Evolutionary conservation across 345 rosid species (phyloP).

Genomic region (Salix brachista): DNA sequence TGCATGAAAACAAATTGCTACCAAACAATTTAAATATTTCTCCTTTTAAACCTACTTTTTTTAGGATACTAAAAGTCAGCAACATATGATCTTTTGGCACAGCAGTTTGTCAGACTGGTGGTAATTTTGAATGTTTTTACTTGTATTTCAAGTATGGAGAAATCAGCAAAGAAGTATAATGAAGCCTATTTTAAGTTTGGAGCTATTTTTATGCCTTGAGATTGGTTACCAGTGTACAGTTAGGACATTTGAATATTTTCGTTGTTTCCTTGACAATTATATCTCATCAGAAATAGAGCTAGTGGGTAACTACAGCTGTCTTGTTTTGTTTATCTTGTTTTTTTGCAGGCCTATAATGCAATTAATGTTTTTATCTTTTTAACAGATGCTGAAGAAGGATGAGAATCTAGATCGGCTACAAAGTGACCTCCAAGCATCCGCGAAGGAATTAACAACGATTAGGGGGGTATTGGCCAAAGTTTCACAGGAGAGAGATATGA

Average conservation of each 20-base stretch:
- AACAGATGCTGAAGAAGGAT: slow-evolving; percentile 77
- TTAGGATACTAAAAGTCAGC: not conserved
- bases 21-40: not conserved
- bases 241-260: not conserved
- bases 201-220: not conserved
- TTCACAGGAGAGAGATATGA: slow-evolving; percentile 68
- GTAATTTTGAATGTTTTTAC: no score
- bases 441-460: slow-evolving; percentile 46
- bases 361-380: not conserved
- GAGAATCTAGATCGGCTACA: slow-evolving; percentile 50
- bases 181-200: not conserved
- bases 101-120: not conserved
- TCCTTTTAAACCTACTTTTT: not conserved
- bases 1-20: not conserved
- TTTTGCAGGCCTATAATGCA: not conserved
- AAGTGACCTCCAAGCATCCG: slow-evolving; percentile 54
- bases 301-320: not conserved
- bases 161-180: not conserved
- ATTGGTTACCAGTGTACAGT: not conserved
- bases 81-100: not conserved
- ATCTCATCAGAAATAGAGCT: not conserved
- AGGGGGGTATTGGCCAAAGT: slow-evolving; percentile 63
- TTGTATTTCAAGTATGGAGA: no score
- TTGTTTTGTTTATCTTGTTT: not conserved
- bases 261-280: not conserved